These are phyloP conservation scores for Daldinia bambusicola DNA, from an alignment of 495 filamentous ascomycete species.

Conservation along the genomic window DNA sequence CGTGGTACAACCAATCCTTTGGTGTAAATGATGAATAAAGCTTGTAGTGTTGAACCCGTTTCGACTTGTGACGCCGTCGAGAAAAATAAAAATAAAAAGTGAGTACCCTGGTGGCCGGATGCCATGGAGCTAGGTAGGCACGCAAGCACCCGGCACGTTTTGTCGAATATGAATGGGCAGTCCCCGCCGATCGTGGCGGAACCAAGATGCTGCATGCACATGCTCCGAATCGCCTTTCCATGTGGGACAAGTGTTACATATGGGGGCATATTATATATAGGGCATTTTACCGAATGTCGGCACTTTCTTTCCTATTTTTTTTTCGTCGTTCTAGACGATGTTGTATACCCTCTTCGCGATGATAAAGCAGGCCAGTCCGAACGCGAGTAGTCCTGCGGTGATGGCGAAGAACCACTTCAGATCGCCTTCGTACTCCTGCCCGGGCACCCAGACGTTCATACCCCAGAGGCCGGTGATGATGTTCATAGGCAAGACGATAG, in stretches of 20 bases:
- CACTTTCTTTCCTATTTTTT: background rate
- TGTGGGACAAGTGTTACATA: slow-evolving; percentile 6
- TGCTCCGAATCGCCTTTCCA: background rate
- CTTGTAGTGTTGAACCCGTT: background rate
- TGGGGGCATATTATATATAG: background rate
- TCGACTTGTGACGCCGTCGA: background rate
- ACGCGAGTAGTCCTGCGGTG: slow-evolving; percentile 76
- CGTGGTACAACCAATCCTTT: background rate
- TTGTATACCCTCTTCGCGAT: slow-evolving; percentile 80
- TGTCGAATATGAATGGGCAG: slow-evolving; percentile 5
- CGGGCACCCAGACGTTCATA: slow-evolving; percentile 97
- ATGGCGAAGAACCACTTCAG: slow-evolving; percentile 73
- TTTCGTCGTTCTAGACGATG: slow-evolving; percentile 55
- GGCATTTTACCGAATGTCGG: background rate
- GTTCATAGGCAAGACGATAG: slow-evolving; percentile 97
- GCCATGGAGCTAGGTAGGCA: slow-evolving; percentile 1
- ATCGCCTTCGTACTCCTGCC: slow-evolving; percentile 72
- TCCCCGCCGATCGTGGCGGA: background rate
- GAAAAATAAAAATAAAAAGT: background rate
- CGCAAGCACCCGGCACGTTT: background rate
- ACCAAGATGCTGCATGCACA: background rate
- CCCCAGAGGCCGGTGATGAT: slow-evolving; percentile 99
- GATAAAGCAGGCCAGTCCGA: slow-evolving; percentile 79
- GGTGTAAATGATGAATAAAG: slow-evolving; percentile 2
- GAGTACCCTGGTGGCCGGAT: slow-evolving; percentile 34